Percentiles rank a stretch among this genome's conserved stretches.
Evolutionary conservation across 345 rosid genomes (phyloP).

Genomic region (Sonneratia alba): DNA sequence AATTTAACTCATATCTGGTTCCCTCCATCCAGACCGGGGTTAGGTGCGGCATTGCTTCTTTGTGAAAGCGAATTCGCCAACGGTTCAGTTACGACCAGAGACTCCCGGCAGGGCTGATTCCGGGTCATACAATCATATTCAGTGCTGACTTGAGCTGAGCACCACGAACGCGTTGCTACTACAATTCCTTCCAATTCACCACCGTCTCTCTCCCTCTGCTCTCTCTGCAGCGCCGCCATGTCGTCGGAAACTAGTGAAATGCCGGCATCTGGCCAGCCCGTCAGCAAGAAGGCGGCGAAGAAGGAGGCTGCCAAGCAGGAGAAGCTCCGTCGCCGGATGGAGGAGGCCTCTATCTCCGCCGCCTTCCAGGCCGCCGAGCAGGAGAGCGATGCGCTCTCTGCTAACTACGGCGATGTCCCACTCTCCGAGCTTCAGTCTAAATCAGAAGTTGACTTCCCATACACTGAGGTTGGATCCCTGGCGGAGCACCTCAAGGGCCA

Average conservation of each 20-base stretch:
- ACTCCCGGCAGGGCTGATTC: no score
- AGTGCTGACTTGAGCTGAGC: no score
- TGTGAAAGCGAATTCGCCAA: no score
- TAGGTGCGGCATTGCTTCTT: no score
- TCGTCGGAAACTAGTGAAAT: constrained; percentile 8
- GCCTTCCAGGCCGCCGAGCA: constrained; percentile 21
- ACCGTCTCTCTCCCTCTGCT: neutral
- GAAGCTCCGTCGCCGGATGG: constrained; percentile 64
- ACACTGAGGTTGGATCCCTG: constrained; percentile 44
- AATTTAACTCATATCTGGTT: no score
- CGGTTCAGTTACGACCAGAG: no score
- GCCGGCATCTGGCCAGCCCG: constrained; percentile 10
- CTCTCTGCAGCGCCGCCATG: neutral
- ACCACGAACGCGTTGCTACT: no score
- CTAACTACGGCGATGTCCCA: constrained; percentile 56
- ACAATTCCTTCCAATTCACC: neutral
- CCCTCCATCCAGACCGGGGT: no score
- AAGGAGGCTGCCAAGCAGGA: constrained; percentile 76
- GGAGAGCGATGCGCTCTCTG: constrained; percentile 33
- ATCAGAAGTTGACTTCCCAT: constrained; percentile 22
- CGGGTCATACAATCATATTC: no score
- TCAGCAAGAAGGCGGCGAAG: constrained; percentile 79
- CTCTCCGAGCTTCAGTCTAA: constrained; percentile 52
- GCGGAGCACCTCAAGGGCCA: constrained; percentile 26
- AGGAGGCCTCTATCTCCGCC: constrained; percentile 24